Base-by-base conservation (phyloP, 176 grass and related monocot genomes). In the Phoenix dactylifera region DNA sequence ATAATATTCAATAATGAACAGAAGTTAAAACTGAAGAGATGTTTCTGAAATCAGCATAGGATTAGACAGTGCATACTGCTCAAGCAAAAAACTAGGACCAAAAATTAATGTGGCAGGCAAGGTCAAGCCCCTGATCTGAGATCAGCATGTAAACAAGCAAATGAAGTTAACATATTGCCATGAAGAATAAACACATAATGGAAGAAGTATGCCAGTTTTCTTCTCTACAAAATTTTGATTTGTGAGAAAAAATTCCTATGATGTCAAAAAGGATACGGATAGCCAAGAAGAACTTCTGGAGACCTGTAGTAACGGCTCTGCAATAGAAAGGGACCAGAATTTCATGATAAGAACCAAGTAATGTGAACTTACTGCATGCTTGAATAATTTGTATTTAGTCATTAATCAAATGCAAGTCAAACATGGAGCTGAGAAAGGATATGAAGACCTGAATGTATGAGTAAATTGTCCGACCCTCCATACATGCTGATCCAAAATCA, bases 271-370 rank as follows among this genome's bases (percentile, higher is more conserved):
- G 57, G 57, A 60, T 60, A 60, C 57, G 57, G 57, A 60, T 60
- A 60, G 28, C 57, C 57, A 28, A 60, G 5, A 16, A 60, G 22
- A 28, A 60, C 57, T 32, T 60, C 24, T 60, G 57, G 57, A 60
- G 57, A 60, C 57, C 57, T 60, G 57, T 60, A 60, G 24, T 60
- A 29, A 28, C 57, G 57, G 24, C 24, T 60, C 57, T 60, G 57
- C 23, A 60, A 16, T 3, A 17, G 3, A 29, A 28, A 32, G 6
- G 15, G 15, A 60, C 24, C 5, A 32, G 23, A 23, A 4, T 24
- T 15, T 5, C 12, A 60, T 26, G 5, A 30, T 28, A 29, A 24
- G 24, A 60, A 44, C 35, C 6, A 14, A 44, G 7, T 44, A 44
- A 44, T 44, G 35, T 44, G 10, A 12, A 44, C 2, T 44, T 14